Evolutionary conservation across 1,284 basidiomycete species (phyloP), one percentile per base, ranked within the genome.

Genomic region (Cryptococcus sp.): DNA sequence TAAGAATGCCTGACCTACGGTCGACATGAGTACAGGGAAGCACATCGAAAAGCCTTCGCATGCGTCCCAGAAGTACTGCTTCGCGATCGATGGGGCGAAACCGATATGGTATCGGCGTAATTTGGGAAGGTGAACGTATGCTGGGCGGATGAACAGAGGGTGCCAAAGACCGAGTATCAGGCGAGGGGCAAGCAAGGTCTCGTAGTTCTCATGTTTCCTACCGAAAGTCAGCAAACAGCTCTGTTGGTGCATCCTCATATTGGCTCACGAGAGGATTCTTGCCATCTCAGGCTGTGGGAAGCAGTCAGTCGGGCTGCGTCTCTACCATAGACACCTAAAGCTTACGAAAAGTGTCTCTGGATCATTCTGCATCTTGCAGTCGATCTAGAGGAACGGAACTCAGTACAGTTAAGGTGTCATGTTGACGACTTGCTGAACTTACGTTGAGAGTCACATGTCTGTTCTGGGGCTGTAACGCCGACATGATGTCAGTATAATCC

Each of bases 361-460:
- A 71, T 96, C 87, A 73, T 97, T 98, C 75, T 92, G 87, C 46
- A 90, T 86, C 80, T 99, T 97, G 72, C 95, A 89, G 75, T 97
- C 93, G 59, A 97, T 78, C 80, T 81, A 62, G 22, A 23, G 6
- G 11, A 19, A 54, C 55, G 55, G 51, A 15, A 41, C 16, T 45
- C 22, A 29, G 19, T 11, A 23, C n/a, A 54, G 39, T 38, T 11
- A 11, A 40, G 38, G n/a, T 7, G 10, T 6, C 41, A n/a, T 22
- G 8, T 44, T n/a, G 41, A 44, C n/a, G 41, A 44, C 41, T 8
- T 8, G 2, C n/a, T 44, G 16, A 29, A 67, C 78, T 58, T 57
- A 80, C 85, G 76, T 95, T 91, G 74, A 96, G 89, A 56, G 85
- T 85, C 67, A 91, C 87, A 72, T 93, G 90, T 29, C 79, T 82